phyloP scores from a whole-genome alignment of 2,329 filamentous ascomycete genomes.

The Aphanocladium album region DNA sequence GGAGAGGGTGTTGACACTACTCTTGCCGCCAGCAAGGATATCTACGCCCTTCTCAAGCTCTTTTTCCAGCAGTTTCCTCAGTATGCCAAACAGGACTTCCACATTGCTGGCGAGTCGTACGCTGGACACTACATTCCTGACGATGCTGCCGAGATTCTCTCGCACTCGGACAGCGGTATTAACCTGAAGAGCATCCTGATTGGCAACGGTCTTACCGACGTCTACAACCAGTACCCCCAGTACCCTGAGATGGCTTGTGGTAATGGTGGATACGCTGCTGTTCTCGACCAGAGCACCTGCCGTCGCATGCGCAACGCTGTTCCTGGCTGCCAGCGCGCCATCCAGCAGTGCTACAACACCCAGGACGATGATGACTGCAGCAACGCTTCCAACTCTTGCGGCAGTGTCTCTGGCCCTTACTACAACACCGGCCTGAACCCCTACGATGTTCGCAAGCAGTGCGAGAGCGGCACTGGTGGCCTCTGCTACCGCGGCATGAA shows the following conservation, averaged over 20 bases:
- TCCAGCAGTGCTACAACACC: slow-evolving; percentile 85
- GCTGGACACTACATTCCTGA: slow-evolving; percentile 94
- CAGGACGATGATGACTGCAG: slow-evolving; percentile 91
- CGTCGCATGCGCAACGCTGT: slow-evolving; percentile 87
- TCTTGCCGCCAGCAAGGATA: slow-evolving; percentile 91
- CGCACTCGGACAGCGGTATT: slow-evolving; percentile 94
- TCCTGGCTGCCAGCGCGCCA: slow-evolving; percentile 82
- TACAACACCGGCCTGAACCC: slow-evolving; percentile 36
- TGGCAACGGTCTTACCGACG: slow-evolving; percentile 94
- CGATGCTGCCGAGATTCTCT: slow-evolving; percentile 84
- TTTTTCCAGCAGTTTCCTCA: slow-evolving; percentile 99
- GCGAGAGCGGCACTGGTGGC: slow-evolving; percentile 67
- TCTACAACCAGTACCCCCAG: slow-evolving; percentile 86
- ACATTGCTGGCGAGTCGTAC: slow-evolving; percentile 95
- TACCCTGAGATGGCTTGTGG: slow-evolving; percentile 98
- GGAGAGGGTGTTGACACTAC: slow-evolving; percentile 91
- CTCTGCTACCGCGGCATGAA: slow-evolving; percentile 91
- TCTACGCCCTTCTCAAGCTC: slow-evolving; percentile 92
- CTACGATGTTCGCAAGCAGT: slow-evolving; percentile 89
- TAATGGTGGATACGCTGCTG: slow-evolving; percentile 86
- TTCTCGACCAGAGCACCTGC: slow-evolving; percentile 73
- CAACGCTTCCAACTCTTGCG: slow-evolving; percentile 94
- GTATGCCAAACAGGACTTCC: slow-evolving; percentile 92
- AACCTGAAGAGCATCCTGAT: slow-evolving; percentile 94
- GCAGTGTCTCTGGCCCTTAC: slow-evolving; percentile 35